Evolutionary conservation across 1,139 yeast species (phyloP).

Genomic region (Williopsis jadinii): DNA sequence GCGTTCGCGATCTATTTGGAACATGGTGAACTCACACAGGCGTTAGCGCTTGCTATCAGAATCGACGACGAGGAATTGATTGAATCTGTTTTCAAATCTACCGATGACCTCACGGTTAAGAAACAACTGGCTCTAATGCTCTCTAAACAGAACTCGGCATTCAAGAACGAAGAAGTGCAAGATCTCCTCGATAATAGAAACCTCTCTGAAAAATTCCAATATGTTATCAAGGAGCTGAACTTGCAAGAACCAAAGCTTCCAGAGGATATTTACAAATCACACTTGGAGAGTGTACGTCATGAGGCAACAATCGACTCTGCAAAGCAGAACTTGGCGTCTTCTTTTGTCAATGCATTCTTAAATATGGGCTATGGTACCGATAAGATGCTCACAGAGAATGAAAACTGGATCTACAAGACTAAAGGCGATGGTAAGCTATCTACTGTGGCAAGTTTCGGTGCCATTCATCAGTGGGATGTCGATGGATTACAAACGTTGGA

Average conservation of each 20-base stretch:
- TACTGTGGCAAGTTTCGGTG: constrained; percentile 88
- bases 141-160: constrained; percentile 81
- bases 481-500: constrained; percentile 89
- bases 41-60: constrained; percentile 81
- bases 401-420: constrained; percentile 87
- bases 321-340: constrained; percentile 91
- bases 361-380: constrained; percentile 90
- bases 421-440: constrained; percentile 92
- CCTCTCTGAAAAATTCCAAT: constrained; percentile 71
- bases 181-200: constrained; percentile 79
- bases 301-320: constrained; percentile 78
- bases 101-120: constrained; percentile 66
- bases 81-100: constrained; percentile 68
- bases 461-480: constrained; percentile 88
- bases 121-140: constrained; percentile 89
- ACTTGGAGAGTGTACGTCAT: constrained; percentile 63
- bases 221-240: constrained; percentile 81
- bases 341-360: constrained; percentile 86
- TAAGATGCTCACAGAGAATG: constrained; percentile 72
- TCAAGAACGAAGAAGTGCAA: constrained; percentile 74
- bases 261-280: constrained; percentile 90
- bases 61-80: constrained; percentile 78
- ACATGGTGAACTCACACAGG: constrained; percentile 81
- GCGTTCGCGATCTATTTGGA: constrained; percentile 84
- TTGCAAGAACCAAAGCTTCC: constrained; percentile 87